These are phyloP conservation scores for Penicillium capsulatum DNA, from an alignment of 2,329 filamentous ascomycete species.

Conservation along the genomic window DNA sequence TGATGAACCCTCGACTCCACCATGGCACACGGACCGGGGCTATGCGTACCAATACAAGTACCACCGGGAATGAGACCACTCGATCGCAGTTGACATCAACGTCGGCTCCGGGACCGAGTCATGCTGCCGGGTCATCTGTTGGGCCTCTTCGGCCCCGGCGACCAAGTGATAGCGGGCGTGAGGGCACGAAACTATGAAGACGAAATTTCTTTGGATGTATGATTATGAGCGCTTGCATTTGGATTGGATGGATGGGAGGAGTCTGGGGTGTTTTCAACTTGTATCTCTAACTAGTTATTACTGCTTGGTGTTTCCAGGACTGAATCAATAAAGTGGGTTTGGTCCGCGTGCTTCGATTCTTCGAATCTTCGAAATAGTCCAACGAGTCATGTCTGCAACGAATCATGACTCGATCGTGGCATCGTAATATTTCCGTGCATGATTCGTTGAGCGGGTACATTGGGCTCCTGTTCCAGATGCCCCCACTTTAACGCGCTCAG, in stretches of 20 bases:
- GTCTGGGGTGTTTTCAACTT: not conserved
- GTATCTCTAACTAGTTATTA: not conserved
- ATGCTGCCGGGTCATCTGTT: constrained; percentile 18
- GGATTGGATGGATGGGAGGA: not conserved
- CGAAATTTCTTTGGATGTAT: not conserved
- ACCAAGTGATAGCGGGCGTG: constrained; percentile 39
- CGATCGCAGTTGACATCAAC: constrained; percentile 20
- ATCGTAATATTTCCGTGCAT: too few species aligned
- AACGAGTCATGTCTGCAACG: too few species aligned
- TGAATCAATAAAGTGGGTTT: too few species aligned
- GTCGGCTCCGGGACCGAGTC: constrained; percentile 27
- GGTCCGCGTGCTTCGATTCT: too few species aligned
- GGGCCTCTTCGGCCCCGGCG: constrained; percentile 30
- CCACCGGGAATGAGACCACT: constrained; percentile 10
- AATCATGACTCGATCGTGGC: too few species aligned
- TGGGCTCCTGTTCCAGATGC: too few species aligned
- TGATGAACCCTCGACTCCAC: constrained; percentile 55
- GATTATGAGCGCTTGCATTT: constrained; percentile 9
- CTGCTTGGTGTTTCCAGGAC: too few species aligned
- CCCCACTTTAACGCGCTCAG: too few species aligned
- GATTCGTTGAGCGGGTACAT: too few species aligned
- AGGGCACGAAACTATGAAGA: constrained; percentile 28
- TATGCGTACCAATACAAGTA: constrained; percentile 18
- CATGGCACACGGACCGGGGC: constrained; percentile 30
- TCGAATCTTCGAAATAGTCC: too few species aligned